These are phyloP conservation scores for Endocalyx cinctus DNA, from an alignment of 2,329 filamentous ascomycete genomes.

Conservation along the genomic window DNA sequence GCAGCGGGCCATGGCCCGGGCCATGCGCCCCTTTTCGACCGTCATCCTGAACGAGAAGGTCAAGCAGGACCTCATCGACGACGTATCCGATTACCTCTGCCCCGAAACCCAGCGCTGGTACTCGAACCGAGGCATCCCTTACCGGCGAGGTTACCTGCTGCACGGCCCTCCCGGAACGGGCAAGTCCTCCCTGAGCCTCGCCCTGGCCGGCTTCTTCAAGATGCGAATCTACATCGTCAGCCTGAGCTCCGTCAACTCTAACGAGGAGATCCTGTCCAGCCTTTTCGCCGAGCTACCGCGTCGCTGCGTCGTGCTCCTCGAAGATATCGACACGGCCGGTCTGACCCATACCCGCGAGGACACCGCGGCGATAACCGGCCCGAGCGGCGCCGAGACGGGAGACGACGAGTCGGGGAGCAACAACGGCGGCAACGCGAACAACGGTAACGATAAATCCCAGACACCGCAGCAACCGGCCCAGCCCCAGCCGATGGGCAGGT, in stretches of 20 bases:
- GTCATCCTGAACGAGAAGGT: slow-evolving; percentile 59
- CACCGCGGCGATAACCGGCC: slow-evolving; percentile 9
- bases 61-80: slow-evolving; percentile 55
- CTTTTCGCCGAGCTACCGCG: slow-evolving; percentile 65
- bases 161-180: slow-evolving; percentile 77
- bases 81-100: slow-evolving; percentile 59
- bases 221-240: slow-evolving; percentile 70
- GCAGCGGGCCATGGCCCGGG: slow-evolving; percentile 59
- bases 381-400: slow-evolving; percentile 27
- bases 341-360: slow-evolving; percentile 55
- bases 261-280: slow-evolving; percentile 58
- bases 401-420: slow-evolving; percentile 28
- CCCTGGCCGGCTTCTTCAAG: slow-evolving; percentile 64
- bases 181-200: slow-evolving; percentile 68
- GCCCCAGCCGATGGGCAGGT: slow-evolving; percentile 25
- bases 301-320: slow-evolving; percentile 68
- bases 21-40: slow-evolving; percentile 58
- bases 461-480: no score
- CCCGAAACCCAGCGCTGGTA: slow-evolving; percentile 72
- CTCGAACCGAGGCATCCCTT: slow-evolving; percentile 76
- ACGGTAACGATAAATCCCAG: no score
- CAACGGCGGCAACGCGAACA: slow-evolving; percentile 16
- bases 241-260: slow-evolving; percentile 57
- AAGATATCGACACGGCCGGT: slow-evolving; percentile 72
- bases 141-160: slow-evolving; percentile 77